Conservation (phyloP, 441 rosid genomes). For the Daphne laureola region DNA sequence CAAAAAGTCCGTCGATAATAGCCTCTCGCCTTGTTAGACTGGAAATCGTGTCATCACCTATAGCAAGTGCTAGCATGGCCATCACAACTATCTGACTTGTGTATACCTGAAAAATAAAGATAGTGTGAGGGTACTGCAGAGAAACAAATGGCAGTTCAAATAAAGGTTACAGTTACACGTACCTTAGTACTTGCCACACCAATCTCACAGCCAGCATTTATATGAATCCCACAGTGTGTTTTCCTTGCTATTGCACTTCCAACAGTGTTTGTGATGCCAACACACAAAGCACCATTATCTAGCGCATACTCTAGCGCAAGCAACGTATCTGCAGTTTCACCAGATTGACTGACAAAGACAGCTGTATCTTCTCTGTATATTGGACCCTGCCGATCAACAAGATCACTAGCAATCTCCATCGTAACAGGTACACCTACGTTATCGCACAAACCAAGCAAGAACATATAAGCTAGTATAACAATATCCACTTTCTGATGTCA, state of each 20-base stretch:
- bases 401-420: slow-evolving; percentile 97
- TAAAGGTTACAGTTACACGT: slow-evolving; percentile 1
- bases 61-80: slow-evolving; percentile 92
- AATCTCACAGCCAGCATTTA: slow-evolving; percentile 93
- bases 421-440: slow-evolving; percentile 78
- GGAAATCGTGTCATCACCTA: slow-evolving; percentile 73
- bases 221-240: slow-evolving; percentile 91
- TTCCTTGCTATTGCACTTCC: slow-evolving; percentile 94
- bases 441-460: slow-evolving; percentile 5
- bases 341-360: slow-evolving; percentile 95
- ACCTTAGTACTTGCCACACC: slow-evolving; percentile 98
- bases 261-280: slow-evolving; percentile 93
- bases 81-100: slow-evolving; percentile 96
- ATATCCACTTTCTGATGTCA: slow-evolving; percentile 1
- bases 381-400: slow-evolving; percentile 91
- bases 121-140: slow-evolving; percentile 9
- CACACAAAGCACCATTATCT: slow-evolving; percentile 90
- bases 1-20: slow-evolving; percentile 66
- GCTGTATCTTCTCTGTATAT: slow-evolving; percentile 97
- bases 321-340: slow-evolving; percentile 97
- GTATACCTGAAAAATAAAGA: slow-evolving; percentile 52
- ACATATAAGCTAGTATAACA: slow-evolving; percentile 8
- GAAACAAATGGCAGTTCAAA: slow-evolving; percentile 1
- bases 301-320: slow-evolving; percentile 80
- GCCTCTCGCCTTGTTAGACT: slow-evolving; percentile 61